Percentiles rank a stretch among this genome's conserved stretches.
Evolutionary conservation across 2,329 filamentous ascomycete genomes (phyloP).

Genomic region (Dactylonectria macrodidyma): DNA sequence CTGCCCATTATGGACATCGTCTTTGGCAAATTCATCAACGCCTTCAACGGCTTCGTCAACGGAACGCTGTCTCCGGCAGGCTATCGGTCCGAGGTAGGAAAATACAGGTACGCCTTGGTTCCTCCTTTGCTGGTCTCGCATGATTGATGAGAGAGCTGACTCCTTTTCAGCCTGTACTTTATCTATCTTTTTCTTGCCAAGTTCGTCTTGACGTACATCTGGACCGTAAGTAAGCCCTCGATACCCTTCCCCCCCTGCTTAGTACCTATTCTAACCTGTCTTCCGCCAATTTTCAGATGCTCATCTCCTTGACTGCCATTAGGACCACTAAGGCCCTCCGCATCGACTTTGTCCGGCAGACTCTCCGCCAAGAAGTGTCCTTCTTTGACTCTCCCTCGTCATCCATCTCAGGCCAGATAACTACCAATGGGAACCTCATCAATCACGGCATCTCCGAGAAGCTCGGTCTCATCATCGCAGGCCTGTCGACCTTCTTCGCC

Average conservation of each 20-base stretch:
- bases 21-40: constrained; percentile 68
- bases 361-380: constrained; percentile 66
- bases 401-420: constrained; percentile 62
- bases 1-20: constrained; percentile 72
- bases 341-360: constrained; percentile 56
- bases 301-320: constrained; percentile 57
- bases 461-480: constrained; percentile 59
- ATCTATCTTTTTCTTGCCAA: constrained; percentile 71
- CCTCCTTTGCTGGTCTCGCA: not conserved
- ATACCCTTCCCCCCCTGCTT: not conserved
- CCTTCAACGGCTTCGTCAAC: constrained; percentile 70
- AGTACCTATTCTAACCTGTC: not conserved
- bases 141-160: not conserved
- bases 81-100: constrained; percentile 66
- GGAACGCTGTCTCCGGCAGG: constrained; percentile 58
- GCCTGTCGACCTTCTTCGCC: constrained; percentile 56
- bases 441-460: constrained; percentile 63
- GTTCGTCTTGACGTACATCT: constrained; percentile 68
- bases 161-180: constrained; percentile 63
- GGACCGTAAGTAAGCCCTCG: constrained; percentile 59
- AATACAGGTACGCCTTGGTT: constrained; percentile 53
- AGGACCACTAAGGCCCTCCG: constrained; percentile 55
- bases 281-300: constrained; percentile 43
- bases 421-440: constrained; percentile 63
- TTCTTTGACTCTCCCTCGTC: constrained; percentile 66